A percentile compares a stretch with the other conserved stretches of the same genome.
phyloP scores from a whole-genome alignment of 2,329 filamentous ascomycete genomes.

The Daldinia sp. region DNA sequence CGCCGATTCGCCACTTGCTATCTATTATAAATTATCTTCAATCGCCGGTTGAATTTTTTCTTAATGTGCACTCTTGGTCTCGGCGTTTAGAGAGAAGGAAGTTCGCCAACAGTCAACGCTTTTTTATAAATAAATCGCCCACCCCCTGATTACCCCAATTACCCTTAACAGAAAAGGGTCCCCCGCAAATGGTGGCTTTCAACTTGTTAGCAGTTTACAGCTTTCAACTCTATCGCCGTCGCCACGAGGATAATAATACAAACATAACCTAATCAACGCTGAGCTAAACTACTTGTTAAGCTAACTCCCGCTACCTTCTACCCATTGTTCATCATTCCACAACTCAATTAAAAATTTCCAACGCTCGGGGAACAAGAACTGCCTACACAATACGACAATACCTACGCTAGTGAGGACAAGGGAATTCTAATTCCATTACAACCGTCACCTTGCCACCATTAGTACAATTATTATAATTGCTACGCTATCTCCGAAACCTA shows the following conservation, averaged over 20 bases:
- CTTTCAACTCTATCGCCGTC: slow-evolving; percentile 20
- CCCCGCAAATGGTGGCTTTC: slow-evolving; percentile 34
- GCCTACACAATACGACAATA: too few relatives aligned
- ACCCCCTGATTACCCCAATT: too few relatives aligned
- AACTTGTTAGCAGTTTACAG: slow-evolving; percentile 21
- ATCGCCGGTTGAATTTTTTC: slow-evolving; percentile 7
- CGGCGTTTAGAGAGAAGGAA: slow-evolving; percentile 6
- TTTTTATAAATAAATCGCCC: slow-evolving; percentile 1
- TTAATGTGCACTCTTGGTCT: slow-evolving; percentile 9
- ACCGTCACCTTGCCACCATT: too few relatives aligned
- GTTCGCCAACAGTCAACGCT: too few relatives aligned
- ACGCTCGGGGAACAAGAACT: slow-evolving; percentile 31
- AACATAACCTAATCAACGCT: slow-evolving; percentile 18
- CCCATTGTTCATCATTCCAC: slow-evolving; percentile 33
- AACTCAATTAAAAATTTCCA: slow-evolving; percentile 27
- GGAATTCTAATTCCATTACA: slow-evolving; percentile 25
- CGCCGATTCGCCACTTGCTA: slow-evolving; percentile 9
- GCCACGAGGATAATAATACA: slow-evolving; percentile 23
- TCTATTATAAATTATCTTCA: slow-evolving; percentile 5
- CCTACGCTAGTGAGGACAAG: slow-evolving; percentile 8
- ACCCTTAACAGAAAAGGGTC: not conserved
- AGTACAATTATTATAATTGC: too few relatives aligned
- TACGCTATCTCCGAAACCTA: slow-evolving; percentile 40
- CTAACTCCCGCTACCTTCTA: too few relatives aligned
- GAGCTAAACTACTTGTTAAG: too few relatives aligned